Percentiles rank a stretch among this genome's conserved stretches.
These are phyloP conservation scores for Dendrobium catenatum DNA, from an alignment of 106 monocot species.

Conservation along the genomic window DNA sequence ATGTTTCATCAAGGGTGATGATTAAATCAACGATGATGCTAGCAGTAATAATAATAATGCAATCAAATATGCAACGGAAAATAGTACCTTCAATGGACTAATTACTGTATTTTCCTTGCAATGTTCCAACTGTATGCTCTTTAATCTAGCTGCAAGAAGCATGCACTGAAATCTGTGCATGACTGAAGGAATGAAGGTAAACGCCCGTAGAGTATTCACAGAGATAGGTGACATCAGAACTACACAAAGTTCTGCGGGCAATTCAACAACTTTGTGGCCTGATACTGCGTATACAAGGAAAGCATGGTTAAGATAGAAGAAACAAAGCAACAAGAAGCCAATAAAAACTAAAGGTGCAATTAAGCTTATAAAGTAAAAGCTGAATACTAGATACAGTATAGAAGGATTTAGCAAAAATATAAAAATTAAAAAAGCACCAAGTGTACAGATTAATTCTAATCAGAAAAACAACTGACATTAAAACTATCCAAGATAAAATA, in stretches of 20 bases:
- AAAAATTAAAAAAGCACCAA: not conserved
- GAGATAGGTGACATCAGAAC: conserved; percentile 39
- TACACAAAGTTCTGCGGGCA: conserved; percentile 70
- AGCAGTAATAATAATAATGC: not conserved
- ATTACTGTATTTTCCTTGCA: conserved; percentile 24
- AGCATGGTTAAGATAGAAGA: not conserved
- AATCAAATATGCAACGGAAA: not conserved
- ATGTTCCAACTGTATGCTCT: conserved; percentile 10
- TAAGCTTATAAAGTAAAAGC: not conserved
- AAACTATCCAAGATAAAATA: not conserved
- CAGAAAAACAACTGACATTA: not conserved
- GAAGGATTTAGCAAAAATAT: not conserved
- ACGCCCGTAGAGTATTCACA: conserved; percentile 27
- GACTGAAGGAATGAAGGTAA: conserved; percentile 41
- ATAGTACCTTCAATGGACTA: conserved; percentile 34
- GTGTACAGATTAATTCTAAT: not conserved
- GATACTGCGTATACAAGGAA: conserved; percentile 13
- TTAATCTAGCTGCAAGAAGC: conserved; percentile 39
- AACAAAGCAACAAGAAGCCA: not conserved
- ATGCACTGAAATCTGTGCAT: conserved; percentile 56
- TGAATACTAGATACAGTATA: not conserved
- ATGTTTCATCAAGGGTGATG: too few species aligned
- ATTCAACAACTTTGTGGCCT: conserved; percentile 26
- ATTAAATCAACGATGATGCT: not conserved
- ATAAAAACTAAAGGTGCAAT: not conserved